Evolutionary conservation across 2,329 filamentous ascomycete species (phyloP).

Genomic region (Fusarium sp.): DNA sequence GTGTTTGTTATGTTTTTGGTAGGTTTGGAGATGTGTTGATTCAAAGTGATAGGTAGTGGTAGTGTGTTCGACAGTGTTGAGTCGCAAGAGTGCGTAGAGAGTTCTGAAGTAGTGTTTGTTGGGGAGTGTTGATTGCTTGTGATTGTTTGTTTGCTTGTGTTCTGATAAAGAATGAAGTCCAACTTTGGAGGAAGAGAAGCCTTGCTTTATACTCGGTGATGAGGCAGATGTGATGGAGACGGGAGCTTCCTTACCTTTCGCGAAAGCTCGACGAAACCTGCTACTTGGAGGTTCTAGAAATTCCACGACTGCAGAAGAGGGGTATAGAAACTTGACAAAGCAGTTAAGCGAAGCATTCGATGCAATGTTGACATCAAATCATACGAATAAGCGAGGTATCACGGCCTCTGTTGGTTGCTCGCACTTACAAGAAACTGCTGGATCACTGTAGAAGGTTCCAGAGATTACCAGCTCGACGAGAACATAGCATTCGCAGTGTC

Average conservation of each 20-base stretch:
- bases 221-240: constrained; percentile 10
- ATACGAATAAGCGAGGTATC: constrained; percentile 14
- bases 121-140: constrained; percentile 25
- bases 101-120: constrained; percentile 6
- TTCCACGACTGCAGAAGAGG: constrained; percentile 20
- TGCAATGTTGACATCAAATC: constrained; percentile 30
- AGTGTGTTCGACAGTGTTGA: constrained; percentile 34
- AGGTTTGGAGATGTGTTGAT: constrained; percentile 39
- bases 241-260: constrained; percentile 32
- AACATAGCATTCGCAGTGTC: not conserved
- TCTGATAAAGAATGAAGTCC: constrained; percentile 44
- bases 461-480: not conserved
- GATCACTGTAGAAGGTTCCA: constrained; percentile 41
- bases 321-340: constrained; percentile 23
- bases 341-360: constrained; percentile 1
- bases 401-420: constrained; percentile 5
- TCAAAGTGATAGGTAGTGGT: constrained; percentile 41
- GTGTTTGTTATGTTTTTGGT: constrained; percentile 50
- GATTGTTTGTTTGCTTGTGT: constrained; percentile 42
- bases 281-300: constrained; percentile 44
- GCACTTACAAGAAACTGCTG: constrained; percentile 31
- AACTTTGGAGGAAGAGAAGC: constrained; percentile 15
- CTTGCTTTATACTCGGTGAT: constrained; percentile 49
- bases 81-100: constrained; percentile 43
- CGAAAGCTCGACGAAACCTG: constrained; percentile 31